These are phyloP conservation scores for Pleurotus cornucopiae DNA, from an alignment of 768 basidiomycete species.

Conservation along the genomic window DNA sequence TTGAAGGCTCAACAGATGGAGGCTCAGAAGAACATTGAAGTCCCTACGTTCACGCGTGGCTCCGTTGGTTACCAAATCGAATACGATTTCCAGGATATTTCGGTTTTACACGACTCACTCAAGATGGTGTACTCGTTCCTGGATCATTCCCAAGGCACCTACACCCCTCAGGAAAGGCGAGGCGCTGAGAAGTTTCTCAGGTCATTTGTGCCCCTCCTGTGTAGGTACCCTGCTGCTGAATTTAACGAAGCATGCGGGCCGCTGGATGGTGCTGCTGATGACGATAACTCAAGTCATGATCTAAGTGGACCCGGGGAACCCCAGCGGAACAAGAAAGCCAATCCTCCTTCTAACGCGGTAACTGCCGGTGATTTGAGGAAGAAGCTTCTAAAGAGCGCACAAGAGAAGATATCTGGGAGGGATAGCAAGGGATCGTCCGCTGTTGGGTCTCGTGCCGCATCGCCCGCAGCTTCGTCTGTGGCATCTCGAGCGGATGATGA, in stretches of 20 bases:
- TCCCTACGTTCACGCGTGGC: slow-evolving; percentile 37
- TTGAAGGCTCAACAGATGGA: slow-evolving; percentile 54
- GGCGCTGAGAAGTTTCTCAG: slow-evolving; percentile 83
- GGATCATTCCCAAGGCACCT: slow-evolving; percentile 72
- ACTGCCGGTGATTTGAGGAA: slow-evolving; percentile 70
- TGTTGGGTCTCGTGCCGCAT: slow-evolving; percentile 10
- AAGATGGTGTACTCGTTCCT: slow-evolving; percentile 90
- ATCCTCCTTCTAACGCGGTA: slow-evolving; percentile 33
- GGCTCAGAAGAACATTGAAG: slow-evolving; percentile 28
- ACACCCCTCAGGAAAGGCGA: slow-evolving; percentile 73
- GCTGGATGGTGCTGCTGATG: slow-evolving; percentile 44
- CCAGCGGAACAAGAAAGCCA: slow-evolving; percentile 42
- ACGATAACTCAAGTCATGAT: slow-evolving; percentile 23
- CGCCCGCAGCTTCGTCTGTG: slow-evolving; percentile 10
- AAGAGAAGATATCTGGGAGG: slow-evolving; percentile 44
- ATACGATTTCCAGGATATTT: slow-evolving; percentile 71
- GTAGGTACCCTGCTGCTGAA: slow-evolving; percentile 63
- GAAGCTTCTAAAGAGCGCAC: slow-evolving; percentile 73
- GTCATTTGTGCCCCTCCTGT: slow-evolving; percentile 78
- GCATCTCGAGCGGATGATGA: slow-evolving; percentile 22
- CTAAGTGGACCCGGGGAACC: slow-evolving; percentile 25
- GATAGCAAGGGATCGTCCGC: slow-evolving; percentile 24
- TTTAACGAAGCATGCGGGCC: slow-evolving; percentile 62
- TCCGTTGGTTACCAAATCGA: slow-evolving; percentile 70
- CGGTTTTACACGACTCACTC: slow-evolving; percentile 82